Evolutionary conservation across 176 grass and related monocot genomes (phyloP).

Genomic region (Eremochloa ophiuroides): DNA sequence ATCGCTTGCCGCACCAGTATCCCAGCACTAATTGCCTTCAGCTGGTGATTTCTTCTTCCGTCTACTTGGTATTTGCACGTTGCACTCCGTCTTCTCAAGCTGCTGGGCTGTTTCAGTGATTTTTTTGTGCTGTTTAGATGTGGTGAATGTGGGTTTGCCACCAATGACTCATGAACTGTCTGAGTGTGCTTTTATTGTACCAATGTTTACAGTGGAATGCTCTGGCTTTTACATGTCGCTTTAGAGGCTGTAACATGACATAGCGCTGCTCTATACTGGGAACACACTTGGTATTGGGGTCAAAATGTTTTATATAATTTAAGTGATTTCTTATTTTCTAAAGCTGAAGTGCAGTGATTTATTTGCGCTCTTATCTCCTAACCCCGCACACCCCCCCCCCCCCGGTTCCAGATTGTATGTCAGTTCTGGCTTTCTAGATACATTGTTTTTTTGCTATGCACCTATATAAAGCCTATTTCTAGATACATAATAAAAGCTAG

Average conservation of each 20-base stretch:
- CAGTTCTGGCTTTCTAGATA: background rate
- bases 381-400: no score
- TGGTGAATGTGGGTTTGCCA: background rate
- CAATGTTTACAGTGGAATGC: background rate
- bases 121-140: background rate
- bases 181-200: background rate
- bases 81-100: background rate
- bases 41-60: constrained; percentile 16
- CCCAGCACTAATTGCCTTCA: background rate
- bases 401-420: background rate
- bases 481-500: background rate
- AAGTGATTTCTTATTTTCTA: background rate
- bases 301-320: no score
- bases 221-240: background rate
- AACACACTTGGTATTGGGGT: background rate
- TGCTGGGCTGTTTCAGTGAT: background rate
- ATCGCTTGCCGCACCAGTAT: background rate
- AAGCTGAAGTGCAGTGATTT: background rate
- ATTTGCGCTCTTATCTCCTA: background rate
- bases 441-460: background rate
- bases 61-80: background rate
- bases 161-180: background rate
- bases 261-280: background rate
- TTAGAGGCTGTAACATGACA: background rate
- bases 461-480: background rate